These are phyloP conservation scores for Asterionellopsis glacialis DNA, from an alignment of 108 stramenopile genomes.

Conservation along the genomic window DNA sequence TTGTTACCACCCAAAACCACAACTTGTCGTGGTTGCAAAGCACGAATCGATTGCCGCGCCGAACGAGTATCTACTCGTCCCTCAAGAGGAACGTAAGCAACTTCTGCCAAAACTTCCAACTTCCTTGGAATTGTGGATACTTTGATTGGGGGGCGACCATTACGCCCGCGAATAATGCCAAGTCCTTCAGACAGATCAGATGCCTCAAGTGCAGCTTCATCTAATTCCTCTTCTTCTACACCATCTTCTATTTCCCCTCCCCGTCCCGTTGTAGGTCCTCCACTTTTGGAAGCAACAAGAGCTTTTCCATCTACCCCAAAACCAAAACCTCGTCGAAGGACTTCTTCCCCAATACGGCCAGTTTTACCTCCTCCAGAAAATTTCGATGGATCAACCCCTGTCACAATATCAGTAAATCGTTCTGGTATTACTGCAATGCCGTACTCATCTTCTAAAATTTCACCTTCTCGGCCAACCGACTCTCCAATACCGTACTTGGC, in stretches of 20 bases:
- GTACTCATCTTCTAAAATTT: constrained; percentile 83
- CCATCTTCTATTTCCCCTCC: constrained; percentile 47
- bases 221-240: constrained; percentile 50
- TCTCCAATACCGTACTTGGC: constrained; percentile 78
- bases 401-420: constrained; percentile 83
- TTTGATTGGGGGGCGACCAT: constrained; percentile 79
- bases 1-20: constrained; percentile 65
- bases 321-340: constrained; percentile 67
- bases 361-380: constrained; percentile 44
- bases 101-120: constrained; percentile 78
- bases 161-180: constrained; percentile 84
- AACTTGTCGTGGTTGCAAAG: constrained; percentile 82
- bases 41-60: constrained; percentile 80
- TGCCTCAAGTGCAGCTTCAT: constrained; percentile 70
- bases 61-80: constrained; percentile 79
- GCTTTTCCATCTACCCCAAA: constrained; percentile 47
- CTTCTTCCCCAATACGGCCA: constrained; percentile 79
- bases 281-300: not conserved
- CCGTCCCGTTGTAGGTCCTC: constrained; percentile 17
- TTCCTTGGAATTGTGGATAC: constrained; percentile 53
- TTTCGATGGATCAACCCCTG: constrained; percentile 82
- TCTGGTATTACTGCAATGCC: constrained; percentile 86
- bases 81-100: constrained; percentile 78
- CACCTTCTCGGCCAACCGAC: constrained; percentile 51
- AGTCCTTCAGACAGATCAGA: constrained; percentile 79